Conservation (phyloP, 2,329 filamentous ascomycete species). For the Magnaporthales sp. region DNA sequence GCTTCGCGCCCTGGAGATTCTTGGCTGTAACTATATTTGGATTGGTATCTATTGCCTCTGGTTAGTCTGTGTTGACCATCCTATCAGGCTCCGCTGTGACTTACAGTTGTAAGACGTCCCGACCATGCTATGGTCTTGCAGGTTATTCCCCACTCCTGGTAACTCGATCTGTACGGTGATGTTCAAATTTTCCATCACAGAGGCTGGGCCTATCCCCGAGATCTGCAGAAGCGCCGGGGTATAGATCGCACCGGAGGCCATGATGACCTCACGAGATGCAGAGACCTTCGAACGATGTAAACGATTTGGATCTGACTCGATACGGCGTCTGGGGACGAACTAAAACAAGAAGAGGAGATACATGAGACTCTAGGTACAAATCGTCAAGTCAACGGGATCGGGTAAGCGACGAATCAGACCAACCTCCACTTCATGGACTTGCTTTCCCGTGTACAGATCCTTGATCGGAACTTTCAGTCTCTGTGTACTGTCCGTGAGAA, state of each 20-base stretch:
- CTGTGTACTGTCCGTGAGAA: background rate
- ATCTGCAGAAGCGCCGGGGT: conserved; percentile 7
- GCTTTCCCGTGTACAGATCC: background rate
- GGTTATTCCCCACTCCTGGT: conserved; percentile 49
- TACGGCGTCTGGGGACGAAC: conserved; percentile 7
- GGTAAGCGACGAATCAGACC: background rate
- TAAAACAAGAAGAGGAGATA: background rate
- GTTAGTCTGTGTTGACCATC: background rate
- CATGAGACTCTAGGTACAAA: background rate
- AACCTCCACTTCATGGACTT: background rate
- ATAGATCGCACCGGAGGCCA: conserved; percentile 7
- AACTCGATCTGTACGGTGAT: conserved; percentile 42
- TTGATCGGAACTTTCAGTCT: background rate
- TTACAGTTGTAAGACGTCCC: background rate
- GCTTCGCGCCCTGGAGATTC: background rate
- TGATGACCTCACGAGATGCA: conserved; percentile 13
- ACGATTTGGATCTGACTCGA: conserved; percentile 16
- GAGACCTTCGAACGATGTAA: conserved; percentile 15
- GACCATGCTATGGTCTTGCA: conserved; percentile 20
- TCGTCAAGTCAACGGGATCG: background rate
- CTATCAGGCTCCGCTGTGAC: background rate
- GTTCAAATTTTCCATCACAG: conserved; percentile 34
- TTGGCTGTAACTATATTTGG: background rate
- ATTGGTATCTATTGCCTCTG: background rate
- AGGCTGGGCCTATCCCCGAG: conserved; percentile 42